Evolutionary conservation across 2,329 filamentous ascomycete genomes (phyloP), one percentile per base, ranked within the genome.

Genomic region (Claviceps spartinae): DNA sequence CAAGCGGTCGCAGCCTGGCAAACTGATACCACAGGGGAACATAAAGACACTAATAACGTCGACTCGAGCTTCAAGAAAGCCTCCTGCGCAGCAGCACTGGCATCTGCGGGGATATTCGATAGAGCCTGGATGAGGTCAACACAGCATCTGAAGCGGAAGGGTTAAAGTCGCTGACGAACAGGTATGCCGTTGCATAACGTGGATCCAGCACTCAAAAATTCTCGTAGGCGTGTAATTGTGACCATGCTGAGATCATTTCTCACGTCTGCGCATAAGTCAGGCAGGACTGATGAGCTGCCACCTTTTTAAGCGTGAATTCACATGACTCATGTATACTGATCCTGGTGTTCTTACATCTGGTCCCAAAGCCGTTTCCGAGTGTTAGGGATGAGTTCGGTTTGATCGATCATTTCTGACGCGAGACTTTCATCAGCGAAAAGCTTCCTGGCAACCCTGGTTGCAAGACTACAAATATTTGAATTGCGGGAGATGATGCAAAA

Each of bases 1-100:
- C 78, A 82, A 14, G 73, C 74, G 1, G 79, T 83, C 8, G 83
- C 80, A 14, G 81, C 67, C 57, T 82, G 81, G 59, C 82, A 85
- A 7, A 75, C 78, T 47, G 83, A 79, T 38, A 85, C 76, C 54
- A 83, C 79, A 6, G 79, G 72, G 16, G 81, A 84, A 60, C 82
- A 85, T 7, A 85, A 70, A 1, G 79, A 77, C 9, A 83, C 74
- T 5, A 86, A 66, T 42, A 85, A 73, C 1, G 79, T 70, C 0
- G 79, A 82, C 64, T 86, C 82, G 4, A 82, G 68, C 57, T 75
- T 79, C 6, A 72, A 74, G 4, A 72, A 73, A 14, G 77, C 72
- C 16, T 69, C 68, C 24, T 70, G 70, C 36, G 79, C 71, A 57
- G 84, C 77, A 1, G 73, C 65, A 47, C 26, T 36, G 20, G 79